A percentile compares a stretch with the other conserved stretches of the same genome.
phyloP scores from a whole-genome alignment of 78 protist genomes.

The Dictyostelium capitatum region DNA sequence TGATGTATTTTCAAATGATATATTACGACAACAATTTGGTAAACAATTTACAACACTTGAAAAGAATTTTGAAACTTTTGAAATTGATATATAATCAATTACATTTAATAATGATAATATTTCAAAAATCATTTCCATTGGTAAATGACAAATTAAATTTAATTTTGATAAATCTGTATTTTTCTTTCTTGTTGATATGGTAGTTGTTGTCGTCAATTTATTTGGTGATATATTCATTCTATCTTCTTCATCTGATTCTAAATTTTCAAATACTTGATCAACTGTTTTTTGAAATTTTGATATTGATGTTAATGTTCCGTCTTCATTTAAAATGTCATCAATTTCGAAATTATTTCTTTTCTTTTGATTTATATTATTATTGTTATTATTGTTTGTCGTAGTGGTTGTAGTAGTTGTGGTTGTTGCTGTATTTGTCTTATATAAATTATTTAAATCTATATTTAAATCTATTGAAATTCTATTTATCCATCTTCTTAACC shows the following conservation, averaged over 20 bases:
- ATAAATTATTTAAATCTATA: background rate
- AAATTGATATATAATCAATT: background rate
- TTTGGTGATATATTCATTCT: too few relatives aligned
- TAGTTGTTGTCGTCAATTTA: background rate
- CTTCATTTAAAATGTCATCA: background rate
- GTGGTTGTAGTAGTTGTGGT: background rate
- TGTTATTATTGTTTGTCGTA: background rate
- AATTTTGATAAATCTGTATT: background rate
- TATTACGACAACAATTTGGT: background rate
- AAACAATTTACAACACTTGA: background rate
- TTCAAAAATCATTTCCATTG: conserved; percentile 12
- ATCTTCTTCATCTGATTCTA: background rate
- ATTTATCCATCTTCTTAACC: background rate
- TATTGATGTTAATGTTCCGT: background rate
- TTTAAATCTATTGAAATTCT: conserved; percentile 5
- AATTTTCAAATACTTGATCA: background rate
- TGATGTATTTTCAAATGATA: background rate
- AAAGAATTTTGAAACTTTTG: conserved; percentile 1
- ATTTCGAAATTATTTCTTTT: conserved; percentile 1
- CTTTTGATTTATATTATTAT: background rate
- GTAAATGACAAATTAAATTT: background rate
- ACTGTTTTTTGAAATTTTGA: background rate
- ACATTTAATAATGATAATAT: background rate
- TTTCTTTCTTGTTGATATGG: background rate
- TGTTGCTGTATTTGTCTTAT: background rate